Evolutionary conservation across 2,329 filamentous ascomycete species (phyloP).

Genomic region (Rosellinia necatrix): DNA sequence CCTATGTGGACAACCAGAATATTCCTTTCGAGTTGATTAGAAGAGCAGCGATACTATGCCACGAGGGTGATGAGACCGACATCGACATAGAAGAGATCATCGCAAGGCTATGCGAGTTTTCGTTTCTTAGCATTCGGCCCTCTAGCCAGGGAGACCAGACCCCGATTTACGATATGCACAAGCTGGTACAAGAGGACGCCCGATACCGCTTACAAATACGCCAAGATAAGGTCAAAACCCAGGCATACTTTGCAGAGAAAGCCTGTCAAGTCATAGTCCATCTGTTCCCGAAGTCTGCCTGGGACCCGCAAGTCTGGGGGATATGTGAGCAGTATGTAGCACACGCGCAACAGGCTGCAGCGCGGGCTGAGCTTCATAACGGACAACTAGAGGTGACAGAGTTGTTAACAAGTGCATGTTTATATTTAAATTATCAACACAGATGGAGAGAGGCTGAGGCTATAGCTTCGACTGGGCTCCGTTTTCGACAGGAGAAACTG

Average conservation of each 20-base stretch:
- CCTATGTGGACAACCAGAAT: slow-evolving; percentile 1
- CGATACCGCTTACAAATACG: slow-evolving; percentile 3
- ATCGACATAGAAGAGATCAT: slow-evolving; percentile 40
- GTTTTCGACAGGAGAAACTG: background rate
- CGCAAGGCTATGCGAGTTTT: slow-evolving; percentile 40
- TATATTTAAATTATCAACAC: background rate
- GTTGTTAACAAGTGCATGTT: background rate
- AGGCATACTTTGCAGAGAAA: background rate
- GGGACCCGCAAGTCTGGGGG: background rate
- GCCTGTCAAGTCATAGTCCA: background rate
- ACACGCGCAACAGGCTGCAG: background rate
- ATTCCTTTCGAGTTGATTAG: slow-evolving; percentile 43
- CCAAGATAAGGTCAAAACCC: background rate
- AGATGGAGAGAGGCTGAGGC: background rate
- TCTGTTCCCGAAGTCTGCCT: background rate
- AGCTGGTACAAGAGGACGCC: slow-evolving; percentile 43
- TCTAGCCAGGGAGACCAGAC: slow-evolving; percentile 24
- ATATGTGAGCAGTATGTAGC: background rate
- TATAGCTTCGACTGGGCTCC: background rate
- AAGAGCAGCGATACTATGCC: slow-evolving; percentile 30
- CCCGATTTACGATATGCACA: slow-evolving; percentile 42
- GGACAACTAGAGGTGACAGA: background rate
- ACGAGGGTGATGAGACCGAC: slow-evolving; percentile 38
- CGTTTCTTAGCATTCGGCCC: slow-evolving; percentile 34
- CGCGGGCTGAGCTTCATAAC: background rate